Evolutionary conservation across 768 basidiomycete genomes (phyloP), one percentile per base, ranked within the genome.

Genomic region (Suillus subluteus): DNA sequence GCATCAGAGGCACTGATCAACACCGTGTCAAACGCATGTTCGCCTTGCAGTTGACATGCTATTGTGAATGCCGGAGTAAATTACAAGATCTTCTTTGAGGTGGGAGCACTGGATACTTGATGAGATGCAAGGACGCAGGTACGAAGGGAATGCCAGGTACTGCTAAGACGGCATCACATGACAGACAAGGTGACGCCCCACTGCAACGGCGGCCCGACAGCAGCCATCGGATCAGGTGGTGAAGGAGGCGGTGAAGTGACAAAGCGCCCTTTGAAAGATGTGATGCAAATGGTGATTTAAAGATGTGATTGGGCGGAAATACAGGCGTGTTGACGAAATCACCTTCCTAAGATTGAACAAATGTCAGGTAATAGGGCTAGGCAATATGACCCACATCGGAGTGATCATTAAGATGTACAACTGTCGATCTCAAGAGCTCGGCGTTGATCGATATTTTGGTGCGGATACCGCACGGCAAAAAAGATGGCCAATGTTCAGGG

Each of bases 11-110:
- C 26, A 30, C 11, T 61, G 59, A 61, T 56, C 55, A 37, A 35
- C 37, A 56, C 59, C 59, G 41, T 61, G 59, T 61, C 59, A 43
- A 61, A 43, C 26, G 59, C 59, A 61, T 61, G 59, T 61, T 40
- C 12, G 26, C 59, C 59, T 61, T 43, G 59, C 59, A 43, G 59
- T 43, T 61, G 59, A 41, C 59, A 61, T 43, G 59, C 41, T 43
- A 41, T 61, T 61, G 40, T 61, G 58, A 61, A 40, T 40, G 11
- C 41, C 41, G 59, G 59, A 44, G 41, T 32, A 32, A n/a, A 35
- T 56, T 37, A 37, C 35, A n/a, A n/a, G 12, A 13, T 56, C 55
- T 37, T 56, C 21, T 56, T 56, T 11, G 32, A 21, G 55, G 40
- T 61, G 41, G 26, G 59, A 61, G 26, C 59, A 32, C 59, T 44